Base-by-base conservation (phyloP, 495 filamentous ascomycete species). In the Rusavskia elegans region DNA sequence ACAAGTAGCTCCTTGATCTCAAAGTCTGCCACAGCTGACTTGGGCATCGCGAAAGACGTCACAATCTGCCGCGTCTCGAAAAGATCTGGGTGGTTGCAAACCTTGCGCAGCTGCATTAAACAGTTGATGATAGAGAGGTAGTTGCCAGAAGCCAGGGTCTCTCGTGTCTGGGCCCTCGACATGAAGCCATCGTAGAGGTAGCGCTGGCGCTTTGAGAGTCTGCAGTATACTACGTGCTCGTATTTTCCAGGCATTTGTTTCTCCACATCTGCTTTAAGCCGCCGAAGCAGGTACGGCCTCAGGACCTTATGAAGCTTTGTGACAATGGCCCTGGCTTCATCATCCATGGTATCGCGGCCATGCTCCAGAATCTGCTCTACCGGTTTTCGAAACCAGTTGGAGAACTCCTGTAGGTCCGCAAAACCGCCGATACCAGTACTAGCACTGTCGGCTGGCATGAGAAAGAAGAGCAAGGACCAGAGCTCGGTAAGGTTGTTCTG, bases 181-280 rank as follows among this genome's bases (percentile, higher is more conserved):
- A 99, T 83, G 65, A 96, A 99, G 5, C 88, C 89, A 66, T 99
- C 90, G 63, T 99, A 99, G 17, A 99, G 67, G 64, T 90, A 90
- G 37, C 93, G 78, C 61, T 99, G 93, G 21, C 93, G 80, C 63
- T 95, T 95, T 13, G 89, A 95, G 2, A 99, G 74, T 37, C 88
- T 80, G 64, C 93, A 99, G 59, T 89, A 90, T 48, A 96, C 84
- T 30, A 99, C 87, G 63, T 94, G 88, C 62, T 99, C 93, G 59
- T 93, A 95, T 62, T 99, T 99, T 29, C 78, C 88, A 0, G 93
- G 93, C 88, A 99, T 95, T 61, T 97, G 90, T 67, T 99, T 97
- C 71, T 99, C 93, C 21, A 99, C 93, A 63, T 99, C 93, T 42
- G 89, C 86, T 68, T 99, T 99, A 38, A 99, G 69, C 54, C 93